Conservation (phyloP, 305 asterid genomes). For the Solanum hybrid region DNA sequence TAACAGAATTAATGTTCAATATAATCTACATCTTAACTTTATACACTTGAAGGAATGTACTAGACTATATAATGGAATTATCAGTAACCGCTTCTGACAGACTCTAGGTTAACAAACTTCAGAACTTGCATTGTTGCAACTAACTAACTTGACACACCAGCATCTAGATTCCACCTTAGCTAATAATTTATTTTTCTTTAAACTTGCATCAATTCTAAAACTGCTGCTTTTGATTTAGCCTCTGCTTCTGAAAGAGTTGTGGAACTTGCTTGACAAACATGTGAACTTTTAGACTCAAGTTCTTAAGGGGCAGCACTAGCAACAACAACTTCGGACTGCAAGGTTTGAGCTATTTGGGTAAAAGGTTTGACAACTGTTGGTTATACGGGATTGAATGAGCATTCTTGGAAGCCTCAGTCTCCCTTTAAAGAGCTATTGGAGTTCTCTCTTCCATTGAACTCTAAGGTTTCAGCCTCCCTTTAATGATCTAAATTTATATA, state of each 20-base stretch:
- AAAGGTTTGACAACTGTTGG: constrained; percentile 12
- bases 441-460: not conserved
- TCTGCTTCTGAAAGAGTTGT: constrained; percentile 22
- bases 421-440: not conserved
- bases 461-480: not conserved
- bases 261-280: constrained; percentile 12
- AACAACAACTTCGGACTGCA: constrained; percentile 15
- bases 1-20: no score
- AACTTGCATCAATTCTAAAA: constrained; percentile 5
- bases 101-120: not conserved
- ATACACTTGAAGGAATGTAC: no score
- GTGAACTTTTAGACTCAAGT: constrained; percentile 10
- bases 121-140: not conserved
- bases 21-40: no score
- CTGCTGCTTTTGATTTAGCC: constrained; percentile 22
- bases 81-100: not conserved
- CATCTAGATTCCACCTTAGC: not conserved
- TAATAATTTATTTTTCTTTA: not conserved
- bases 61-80: not conserved
- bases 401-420: constrained; percentile 19
- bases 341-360: constrained; percentile 11
- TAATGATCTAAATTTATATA: not conserved
- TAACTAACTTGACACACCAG: not conserved
- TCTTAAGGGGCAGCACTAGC: constrained; percentile 14
- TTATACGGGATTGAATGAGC: constrained; percentile 20